phyloP scores from a whole-genome alignment of 2,329 filamentous ascomycete species.

The Colletotrichum sp. region DNA sequence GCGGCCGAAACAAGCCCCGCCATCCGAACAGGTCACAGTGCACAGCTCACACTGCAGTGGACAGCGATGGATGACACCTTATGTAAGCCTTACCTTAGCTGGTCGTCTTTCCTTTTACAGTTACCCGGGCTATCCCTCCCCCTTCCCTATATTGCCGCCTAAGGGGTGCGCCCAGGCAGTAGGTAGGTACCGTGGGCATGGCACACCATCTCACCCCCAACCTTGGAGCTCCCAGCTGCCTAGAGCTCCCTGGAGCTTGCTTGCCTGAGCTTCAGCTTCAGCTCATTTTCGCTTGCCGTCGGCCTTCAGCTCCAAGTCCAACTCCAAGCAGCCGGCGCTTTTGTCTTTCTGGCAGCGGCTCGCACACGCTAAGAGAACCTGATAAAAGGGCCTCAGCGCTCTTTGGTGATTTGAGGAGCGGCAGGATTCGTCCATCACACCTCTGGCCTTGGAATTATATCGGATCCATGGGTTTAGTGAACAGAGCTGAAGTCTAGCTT shows the following conservation, averaged over 20 bases:
- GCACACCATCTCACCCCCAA: neutral
- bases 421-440: neutral
- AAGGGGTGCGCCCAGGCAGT: neutral
- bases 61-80: neutral
- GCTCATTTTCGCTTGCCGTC: neutral
- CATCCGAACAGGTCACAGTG: neutral
- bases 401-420: neutral
- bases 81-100: neutral
- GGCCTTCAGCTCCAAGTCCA: neutral
- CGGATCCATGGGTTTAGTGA: neutral
- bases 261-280: neutral
- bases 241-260: neutral
- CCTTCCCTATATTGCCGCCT: neutral
- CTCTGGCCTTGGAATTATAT: neutral
- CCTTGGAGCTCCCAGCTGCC: neutral
- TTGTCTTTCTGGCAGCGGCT: neutral
- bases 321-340: neutral
- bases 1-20: constrained; percentile 3
- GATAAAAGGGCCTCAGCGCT: neutral
- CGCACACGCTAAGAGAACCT: neutral
- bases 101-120: neutral
- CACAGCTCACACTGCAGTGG: neutral
- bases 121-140: neutral
- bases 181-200: neutral
- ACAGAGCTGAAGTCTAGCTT: neutral